Percentiles rank a stretch among this genome's conserved stretches.
phyloP scores from a whole-genome alignment of 1,139 yeast genomes.

The Nadsonia commutata region DNA sequence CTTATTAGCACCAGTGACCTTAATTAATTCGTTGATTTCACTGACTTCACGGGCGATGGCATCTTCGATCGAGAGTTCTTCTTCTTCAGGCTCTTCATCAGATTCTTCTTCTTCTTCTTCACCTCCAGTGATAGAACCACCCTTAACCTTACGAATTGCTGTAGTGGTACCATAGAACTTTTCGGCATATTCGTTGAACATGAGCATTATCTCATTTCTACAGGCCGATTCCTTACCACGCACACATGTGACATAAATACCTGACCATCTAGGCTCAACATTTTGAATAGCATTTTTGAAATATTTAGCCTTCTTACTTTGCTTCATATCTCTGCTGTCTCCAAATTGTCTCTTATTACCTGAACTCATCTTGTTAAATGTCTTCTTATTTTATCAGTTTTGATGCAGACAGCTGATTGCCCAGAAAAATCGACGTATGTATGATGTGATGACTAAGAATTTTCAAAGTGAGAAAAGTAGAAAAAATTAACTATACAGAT shows the following conservation, averaged over 20 bases:
- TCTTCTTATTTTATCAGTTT: no score
- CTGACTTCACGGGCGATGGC: slow-evolving; percentile 55
- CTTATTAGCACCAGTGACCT: slow-evolving; percentile 9
- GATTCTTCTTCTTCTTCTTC: slow-evolving; percentile 23
- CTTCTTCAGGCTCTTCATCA: slow-evolving; percentile 22
- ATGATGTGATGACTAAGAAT: no score
- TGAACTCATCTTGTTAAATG: slow-evolving; percentile 3
- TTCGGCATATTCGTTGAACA: slow-evolving; percentile 36
- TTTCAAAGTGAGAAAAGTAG: no score
- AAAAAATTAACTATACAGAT: no score
- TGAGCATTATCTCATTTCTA: slow-evolving; percentile 50
- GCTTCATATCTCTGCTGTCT: slow-evolving; percentile 7
- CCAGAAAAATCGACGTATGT: no score
- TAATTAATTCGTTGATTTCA: slow-evolving; percentile 33
- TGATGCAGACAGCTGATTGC: no score
- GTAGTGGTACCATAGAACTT: slow-evolving; percentile 20
- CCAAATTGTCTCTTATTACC: slow-evolving; percentile 8
- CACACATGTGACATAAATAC: slow-evolving; percentile 75
- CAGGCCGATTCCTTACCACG: slow-evolving; percentile 67
- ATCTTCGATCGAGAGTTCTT: slow-evolving; percentile 48
- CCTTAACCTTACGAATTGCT: slow-evolving; percentile 34
- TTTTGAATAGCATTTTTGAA: slow-evolving; percentile 12
- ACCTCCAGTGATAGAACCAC: slow-evolving; percentile 13
- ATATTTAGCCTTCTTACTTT: slow-evolving; percentile 8
- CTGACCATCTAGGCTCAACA: slow-evolving; percentile 65